These are phyloP conservation scores for Pulveroboletus sp. DNA, from an alignment of 768 basidiomycete species.

Conservation along the genomic window DNA sequence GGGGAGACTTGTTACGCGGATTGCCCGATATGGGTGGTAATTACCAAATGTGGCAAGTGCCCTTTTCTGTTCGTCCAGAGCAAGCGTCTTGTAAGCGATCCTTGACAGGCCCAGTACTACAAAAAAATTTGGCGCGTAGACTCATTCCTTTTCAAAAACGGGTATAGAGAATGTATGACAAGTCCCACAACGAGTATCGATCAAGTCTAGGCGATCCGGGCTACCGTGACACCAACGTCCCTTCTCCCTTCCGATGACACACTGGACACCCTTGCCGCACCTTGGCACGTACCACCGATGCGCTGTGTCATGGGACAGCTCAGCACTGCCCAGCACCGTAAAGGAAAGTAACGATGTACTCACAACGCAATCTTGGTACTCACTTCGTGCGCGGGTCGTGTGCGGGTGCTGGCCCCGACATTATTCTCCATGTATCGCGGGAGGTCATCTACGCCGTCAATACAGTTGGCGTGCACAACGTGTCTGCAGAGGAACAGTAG, in stretches of 20 bases:
- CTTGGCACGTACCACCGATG: constrained; percentile 63
- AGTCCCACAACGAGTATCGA: constrained; percentile 6
- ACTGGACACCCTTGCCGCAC: constrained; percentile 73
- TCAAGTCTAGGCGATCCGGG: background rate
- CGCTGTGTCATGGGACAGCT: constrained; percentile 36
- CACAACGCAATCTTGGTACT: constrained; percentile 80
- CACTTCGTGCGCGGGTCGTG: constrained; percentile 39
- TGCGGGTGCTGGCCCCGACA: constrained; percentile 39
- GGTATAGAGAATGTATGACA: constrained; percentile 13
- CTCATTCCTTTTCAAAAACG: background rate
- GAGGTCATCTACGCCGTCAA: constrained; percentile 59
- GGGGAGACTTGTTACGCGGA: background rate
- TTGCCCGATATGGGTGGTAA: constrained; percentile 2
- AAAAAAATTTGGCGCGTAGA: background rate
- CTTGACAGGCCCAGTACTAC: background rate
- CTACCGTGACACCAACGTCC: constrained; percentile 14
- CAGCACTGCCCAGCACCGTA: background rate
- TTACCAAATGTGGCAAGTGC: background rate
- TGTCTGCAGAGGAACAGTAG: constrained; percentile 86
- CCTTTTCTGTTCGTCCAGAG: background rate
- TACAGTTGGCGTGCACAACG: constrained; percentile 76
- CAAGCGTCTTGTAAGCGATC: background rate
- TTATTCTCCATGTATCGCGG: constrained; percentile 54
- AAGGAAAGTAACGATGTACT: constrained; percentile 19
- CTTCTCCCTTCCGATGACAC: constrained; percentile 59